Evolutionary conservation across 495 filamentous ascomycete species (phyloP), one percentile per base, ranked within the genome.

Genomic region (Penicillium antarcticum): DNA sequence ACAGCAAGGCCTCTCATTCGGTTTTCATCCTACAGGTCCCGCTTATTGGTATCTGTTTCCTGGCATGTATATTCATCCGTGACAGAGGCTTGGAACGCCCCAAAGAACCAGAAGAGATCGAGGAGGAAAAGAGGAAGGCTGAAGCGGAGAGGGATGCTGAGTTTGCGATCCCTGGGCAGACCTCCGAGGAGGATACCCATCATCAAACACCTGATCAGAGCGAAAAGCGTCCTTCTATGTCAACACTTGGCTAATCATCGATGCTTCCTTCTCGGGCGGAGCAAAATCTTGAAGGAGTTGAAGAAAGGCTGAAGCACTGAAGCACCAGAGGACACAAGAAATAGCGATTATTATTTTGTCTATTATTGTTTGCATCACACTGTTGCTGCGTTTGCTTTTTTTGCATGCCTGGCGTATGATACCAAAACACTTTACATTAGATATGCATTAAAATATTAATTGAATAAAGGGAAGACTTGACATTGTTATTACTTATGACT

Each of bases 11-110:
- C 2, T 80, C 76, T 5, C 70, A 72, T 24, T 65, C 69, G 0
- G 79, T 83, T 4, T 85, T 84, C 44, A 73, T 78, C 17, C 52
- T 80, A 6, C 76, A 78, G 55, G 73, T 81, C 13, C 80, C 80
- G 16, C 36, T 85, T 4, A 78, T 83, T 16, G 82, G 74, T 0
- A 52, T 75, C 1, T 79, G 76, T 60, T 70, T 85, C 39, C 40
- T 80, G 16, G 66, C 73, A 8, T 82, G 77, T 55, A 3, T 76
- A 0, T 71, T 82, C 18, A 70, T 85, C 16, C 74, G 75, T 44
- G 81, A 85, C 51, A 71, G 65, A 40, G 80, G 80, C 4, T 51
- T 85, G 48, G 67, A 74, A 58, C 63, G 79, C 49, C 68, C 66
- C 0, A 80, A 81, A 52, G 77, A 80, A 38, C 57, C 66, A 0